Evolutionary conservation across 1,139 yeast species (phyloP), one percentile per base, ranked within the genome.

Genomic region (Candida pseudoviswanathii): DNA sequence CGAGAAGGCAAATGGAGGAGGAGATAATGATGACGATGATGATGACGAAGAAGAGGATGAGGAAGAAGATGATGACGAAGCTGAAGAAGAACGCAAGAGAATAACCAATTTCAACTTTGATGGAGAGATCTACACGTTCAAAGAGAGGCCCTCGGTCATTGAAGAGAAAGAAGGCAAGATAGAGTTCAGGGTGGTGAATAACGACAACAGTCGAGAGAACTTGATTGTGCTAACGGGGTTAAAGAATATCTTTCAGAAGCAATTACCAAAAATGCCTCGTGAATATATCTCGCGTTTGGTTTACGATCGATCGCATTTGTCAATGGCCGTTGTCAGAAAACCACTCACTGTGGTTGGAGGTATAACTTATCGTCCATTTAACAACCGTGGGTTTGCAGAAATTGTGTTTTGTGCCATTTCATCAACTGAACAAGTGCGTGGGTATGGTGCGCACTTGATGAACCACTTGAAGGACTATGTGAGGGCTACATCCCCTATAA

Each of bases 381-480:
- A 90, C 62, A 83, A 84, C 49, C 80, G 97, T 53, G 86, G 83
- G 60, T 95, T 94, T 76, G 99, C 99, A 0, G 99, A 94, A 68
- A 94, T 94, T 71, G 99, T 95, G 25, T 94, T 94, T 62, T 94
- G 97, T 78, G 99, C 99, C 27, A 94, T 94, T 50, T 87, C 96
- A 39, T 90, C 97, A 2, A 90, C 97, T 0, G 99, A 94, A 65
- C 99, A 94, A 71, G 99, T 95, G 26, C 75, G 97, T 55, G 99
- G 99, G 36, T 95, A 94, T 63, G 99, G 99, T 67, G 99, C 99
- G 0, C 99, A 95, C 68, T 69, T 94, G 63, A 94, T 94, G 99
- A 94, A 95, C 68, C 99, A 94, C 70, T 73, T 94, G 57, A 94
- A 94, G 64, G 99, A 94, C 67, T 94, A 94, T 64, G 98, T 94